Evolutionary conservation across 23 red algal genomes (phyloP).

Genomic region (Pyropia yezoensis): DNA sequence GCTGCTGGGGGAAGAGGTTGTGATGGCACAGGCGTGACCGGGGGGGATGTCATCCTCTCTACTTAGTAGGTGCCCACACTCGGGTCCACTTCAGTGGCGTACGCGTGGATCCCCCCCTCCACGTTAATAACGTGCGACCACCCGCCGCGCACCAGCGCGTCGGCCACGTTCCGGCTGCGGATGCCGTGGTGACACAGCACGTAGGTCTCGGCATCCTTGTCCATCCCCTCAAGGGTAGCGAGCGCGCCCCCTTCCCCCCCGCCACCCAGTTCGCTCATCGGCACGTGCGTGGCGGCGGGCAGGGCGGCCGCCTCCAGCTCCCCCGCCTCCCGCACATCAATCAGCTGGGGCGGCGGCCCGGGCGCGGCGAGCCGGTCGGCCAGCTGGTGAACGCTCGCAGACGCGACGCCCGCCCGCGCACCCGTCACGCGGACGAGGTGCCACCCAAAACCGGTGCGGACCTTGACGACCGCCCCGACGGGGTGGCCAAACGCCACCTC

Average conservation of each 20-base stretch:
- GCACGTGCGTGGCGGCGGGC: conserved; percentile 44
- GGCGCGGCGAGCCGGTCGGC: conserved; percentile 13
- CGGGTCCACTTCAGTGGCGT: conserved; percentile 41
- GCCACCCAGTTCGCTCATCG: conserved; percentile 39
- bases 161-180: conserved; percentile 73
- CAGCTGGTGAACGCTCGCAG: conserved; percentile 64
- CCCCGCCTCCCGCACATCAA: conserved; percentile 66
- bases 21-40: too few species aligned
- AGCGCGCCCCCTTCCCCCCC: conserved; percentile 7
- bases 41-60: not conserved
- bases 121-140: conserved; percentile 76
- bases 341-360: conserved; percentile 11
- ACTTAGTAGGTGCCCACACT: conserved; percentile 45
- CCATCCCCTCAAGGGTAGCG: conserved; percentile 54
- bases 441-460: conserved; percentile 85
- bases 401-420: conserved; percentile 30
- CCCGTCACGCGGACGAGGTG: conserved; percentile 81
- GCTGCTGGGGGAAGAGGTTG: too few species aligned
- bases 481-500: conserved; percentile 55
- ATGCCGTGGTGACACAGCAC: conserved; percentile 98
- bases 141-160: conserved; percentile 71
- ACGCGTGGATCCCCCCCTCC: conserved; percentile 87
- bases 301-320: conserved; percentile 58
- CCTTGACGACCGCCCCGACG: conserved; percentile 52
- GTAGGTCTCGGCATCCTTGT: conserved; percentile 69